phyloP scores from a whole-genome alignment of 306 rosid genomes.

The Comarum palustre region DNA sequence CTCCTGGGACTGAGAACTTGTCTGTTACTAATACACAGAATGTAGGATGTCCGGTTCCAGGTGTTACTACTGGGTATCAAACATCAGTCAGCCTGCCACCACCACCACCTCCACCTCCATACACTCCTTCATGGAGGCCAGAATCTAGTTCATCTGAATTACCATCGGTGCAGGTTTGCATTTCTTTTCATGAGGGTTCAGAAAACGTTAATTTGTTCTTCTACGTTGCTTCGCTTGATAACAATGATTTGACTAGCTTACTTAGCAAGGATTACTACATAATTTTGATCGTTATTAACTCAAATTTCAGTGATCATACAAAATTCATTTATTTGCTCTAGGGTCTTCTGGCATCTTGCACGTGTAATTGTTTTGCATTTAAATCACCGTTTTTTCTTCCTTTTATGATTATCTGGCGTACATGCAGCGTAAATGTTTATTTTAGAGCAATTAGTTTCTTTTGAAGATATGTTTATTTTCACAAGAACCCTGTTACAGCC shows the following conservation, averaged over 20 bases:
- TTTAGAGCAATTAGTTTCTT: not conserved
- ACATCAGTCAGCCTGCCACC: slow-evolving; percentile 54
- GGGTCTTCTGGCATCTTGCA: not conserved
- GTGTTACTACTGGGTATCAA: slow-evolving; percentile 50
- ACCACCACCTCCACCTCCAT: slow-evolving; percentile 33
- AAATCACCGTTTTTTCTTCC: not conserved
- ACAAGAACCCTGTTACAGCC: not conserved
- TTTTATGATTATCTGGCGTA: not conserved
- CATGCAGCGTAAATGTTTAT: not conserved
- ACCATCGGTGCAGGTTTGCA: slow-evolving; percentile 84
- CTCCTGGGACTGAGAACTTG: slow-evolving; percentile 94
- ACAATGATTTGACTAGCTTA: not conserved
- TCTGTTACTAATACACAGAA: slow-evolving; percentile 59
- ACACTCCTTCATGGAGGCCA: slow-evolving; percentile 70
- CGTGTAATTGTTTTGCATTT: not conserved
- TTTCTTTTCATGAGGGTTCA: slow-evolving; percentile 29
- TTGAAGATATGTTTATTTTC: not conserved
- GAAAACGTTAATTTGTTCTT: not conserved
- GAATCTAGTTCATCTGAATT: slow-evolving; percentile 61
- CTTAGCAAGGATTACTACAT: not conserved
- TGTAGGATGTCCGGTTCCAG: slow-evolving; percentile 55
- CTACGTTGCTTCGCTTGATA: not conserved
- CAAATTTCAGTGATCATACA: not conserved
- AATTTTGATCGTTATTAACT: not conserved
- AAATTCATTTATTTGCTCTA: not conserved